Conservation (phyloP, 208 protist genomes). For the Vickermania ingenoplastis region DNA sequence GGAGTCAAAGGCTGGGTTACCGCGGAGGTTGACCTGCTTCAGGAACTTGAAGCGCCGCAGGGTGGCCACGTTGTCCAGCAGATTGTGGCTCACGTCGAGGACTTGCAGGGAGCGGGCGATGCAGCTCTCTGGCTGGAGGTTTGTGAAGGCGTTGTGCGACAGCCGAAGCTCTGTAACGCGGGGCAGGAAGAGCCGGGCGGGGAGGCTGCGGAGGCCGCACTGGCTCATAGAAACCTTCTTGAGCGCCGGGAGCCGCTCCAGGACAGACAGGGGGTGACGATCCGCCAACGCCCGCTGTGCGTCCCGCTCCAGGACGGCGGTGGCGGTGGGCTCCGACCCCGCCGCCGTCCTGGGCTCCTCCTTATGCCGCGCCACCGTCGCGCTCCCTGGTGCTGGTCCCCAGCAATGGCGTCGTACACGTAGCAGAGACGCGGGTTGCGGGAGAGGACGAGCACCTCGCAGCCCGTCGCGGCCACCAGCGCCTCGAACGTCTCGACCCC, state of each 20-base stretch:
- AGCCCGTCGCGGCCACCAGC: conserved; percentile 25
- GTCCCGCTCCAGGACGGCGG: neutral
- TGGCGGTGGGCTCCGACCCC: conserved; percentile 1
- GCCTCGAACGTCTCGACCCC: conserved; percentile 48
- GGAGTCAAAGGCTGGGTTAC: conserved; percentile 46
- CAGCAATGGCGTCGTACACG: conserved; percentile 10
- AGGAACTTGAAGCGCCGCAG: conserved; percentile 74
- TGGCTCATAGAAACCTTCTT: conserved; percentile 76
- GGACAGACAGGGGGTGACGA: conserved; percentile 65
- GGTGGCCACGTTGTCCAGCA: conserved; percentile 28
- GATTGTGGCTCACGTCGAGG: conserved; percentile 74
- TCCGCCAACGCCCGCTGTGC: conserved; percentile 7
- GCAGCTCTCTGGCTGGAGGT: conserved; percentile 67
- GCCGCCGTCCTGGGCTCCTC: conserved; percentile 1
- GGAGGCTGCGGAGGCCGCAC: conserved; percentile 51
- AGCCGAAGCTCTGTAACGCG: conserved; percentile 71
- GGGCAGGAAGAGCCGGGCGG: conserved; percentile 67
- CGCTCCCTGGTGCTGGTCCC: no score
- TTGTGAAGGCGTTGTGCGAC: conserved; percentile 49
- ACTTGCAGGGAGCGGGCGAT: conserved; percentile 76
- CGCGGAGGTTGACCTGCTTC: conserved; percentile 47
- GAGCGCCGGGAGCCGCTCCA: conserved; percentile 48
- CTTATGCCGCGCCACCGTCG: neutral
- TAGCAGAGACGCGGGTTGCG: conserved; percentile 37
- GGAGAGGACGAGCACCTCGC: conserved; percentile 71